A percentile compares a stretch with the other conserved stretches of the same genome.
These are phyloP conservation scores for Dendrobium chrysotoxum DNA, from an alignment of 106 monocot species.

Conservation along the genomic window DNA sequence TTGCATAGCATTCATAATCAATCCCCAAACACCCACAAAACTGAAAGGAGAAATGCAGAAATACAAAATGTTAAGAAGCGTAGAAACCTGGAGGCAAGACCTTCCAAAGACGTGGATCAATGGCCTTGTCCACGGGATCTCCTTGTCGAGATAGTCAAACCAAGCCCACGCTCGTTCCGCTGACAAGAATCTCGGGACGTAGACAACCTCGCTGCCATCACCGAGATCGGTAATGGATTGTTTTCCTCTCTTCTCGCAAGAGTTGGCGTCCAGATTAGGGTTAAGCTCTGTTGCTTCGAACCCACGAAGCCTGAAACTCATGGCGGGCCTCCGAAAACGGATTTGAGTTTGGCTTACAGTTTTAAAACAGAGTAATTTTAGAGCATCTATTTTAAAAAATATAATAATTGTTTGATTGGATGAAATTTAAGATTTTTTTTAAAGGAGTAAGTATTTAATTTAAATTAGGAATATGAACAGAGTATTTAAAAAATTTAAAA, in stretches of 20 bases:
- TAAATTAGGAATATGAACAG: no score
- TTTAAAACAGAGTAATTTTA: no score
- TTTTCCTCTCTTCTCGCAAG: neutral
- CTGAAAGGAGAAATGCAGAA: neutral
- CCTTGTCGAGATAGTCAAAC: constrained; percentile 54
- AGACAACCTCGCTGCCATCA: constrained; percentile 46
- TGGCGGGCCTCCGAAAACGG: neutral
- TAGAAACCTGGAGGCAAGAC: constrained; percentile 55
- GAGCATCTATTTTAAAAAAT: no score
- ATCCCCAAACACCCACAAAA: neutral
- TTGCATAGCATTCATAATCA: neutral
- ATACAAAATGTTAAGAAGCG: neutral
- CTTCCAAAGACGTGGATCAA: constrained; percentile 57
- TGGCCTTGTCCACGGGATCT: constrained; percentile 68
- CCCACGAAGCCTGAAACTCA: constrained; percentile 8
- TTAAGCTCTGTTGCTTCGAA: constrained; percentile 14
- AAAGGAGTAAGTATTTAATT: no score
- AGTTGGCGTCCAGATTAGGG: constrained; percentile 22
- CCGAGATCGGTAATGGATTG: constrained; percentile 36
- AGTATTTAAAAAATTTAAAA: no score
- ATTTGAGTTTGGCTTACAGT: neutral
- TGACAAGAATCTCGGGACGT: constrained; percentile 40
- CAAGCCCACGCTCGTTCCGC: constrained; percentile 40
- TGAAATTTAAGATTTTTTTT: no score
- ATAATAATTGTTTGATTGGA: no score